Percentiles rank a stretch among this genome's conserved stretches.
These are phyloP conservation scores for Pseudozyma hubeiensis DNA, from an alignment of 1,284 basidiomycete genomes.

Conservation along the genomic window DNA sequence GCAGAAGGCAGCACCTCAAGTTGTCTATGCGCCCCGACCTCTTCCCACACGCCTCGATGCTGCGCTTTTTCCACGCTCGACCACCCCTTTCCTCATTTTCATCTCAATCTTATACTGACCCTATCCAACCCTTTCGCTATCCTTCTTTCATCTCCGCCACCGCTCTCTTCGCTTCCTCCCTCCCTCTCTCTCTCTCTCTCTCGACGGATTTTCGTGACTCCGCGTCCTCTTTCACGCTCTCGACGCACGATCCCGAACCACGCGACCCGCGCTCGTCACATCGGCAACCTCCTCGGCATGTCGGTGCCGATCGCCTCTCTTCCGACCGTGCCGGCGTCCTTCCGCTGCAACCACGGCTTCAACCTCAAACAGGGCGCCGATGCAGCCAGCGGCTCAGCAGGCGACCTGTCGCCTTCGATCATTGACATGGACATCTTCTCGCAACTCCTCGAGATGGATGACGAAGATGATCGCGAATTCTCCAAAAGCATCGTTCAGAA, in stretches of 20 bases:
- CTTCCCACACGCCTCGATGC: no score
- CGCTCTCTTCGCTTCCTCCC: no score
- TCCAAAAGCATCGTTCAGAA: conserved; percentile 80
- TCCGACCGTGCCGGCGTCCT: not conserved
- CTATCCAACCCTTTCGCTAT: not conserved
- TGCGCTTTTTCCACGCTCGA: no score
- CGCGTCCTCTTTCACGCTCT: not conserved
- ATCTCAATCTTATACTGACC: not conserved
- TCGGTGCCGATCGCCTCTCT: not conserved
- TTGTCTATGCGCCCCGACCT: no score
- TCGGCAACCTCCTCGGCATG: not conserved
- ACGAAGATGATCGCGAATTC: conserved; percentile 81
- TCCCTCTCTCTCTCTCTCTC: no score
- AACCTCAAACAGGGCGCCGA: conserved; percentile 24
- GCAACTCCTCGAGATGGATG: conserved; percentile 91
- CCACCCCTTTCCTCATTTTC: no score
- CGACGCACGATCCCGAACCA: not conserved
- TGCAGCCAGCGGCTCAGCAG: conserved; percentile 32
- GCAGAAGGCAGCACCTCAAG: no score
- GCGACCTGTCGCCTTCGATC: conserved; percentile 61
- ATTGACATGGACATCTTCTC: conserved; percentile 84
- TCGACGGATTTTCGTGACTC: no score
- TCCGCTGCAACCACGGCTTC: not conserved
- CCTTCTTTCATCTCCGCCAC: not conserved
- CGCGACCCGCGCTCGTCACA: no score